Percentiles rank a stretch among this genome's conserved stretches.
These are phyloP conservation scores for Ophiostoma quercus DNA, from an alignment of 2,329 filamentous ascomycete species.

Conservation along the genomic window DNA sequence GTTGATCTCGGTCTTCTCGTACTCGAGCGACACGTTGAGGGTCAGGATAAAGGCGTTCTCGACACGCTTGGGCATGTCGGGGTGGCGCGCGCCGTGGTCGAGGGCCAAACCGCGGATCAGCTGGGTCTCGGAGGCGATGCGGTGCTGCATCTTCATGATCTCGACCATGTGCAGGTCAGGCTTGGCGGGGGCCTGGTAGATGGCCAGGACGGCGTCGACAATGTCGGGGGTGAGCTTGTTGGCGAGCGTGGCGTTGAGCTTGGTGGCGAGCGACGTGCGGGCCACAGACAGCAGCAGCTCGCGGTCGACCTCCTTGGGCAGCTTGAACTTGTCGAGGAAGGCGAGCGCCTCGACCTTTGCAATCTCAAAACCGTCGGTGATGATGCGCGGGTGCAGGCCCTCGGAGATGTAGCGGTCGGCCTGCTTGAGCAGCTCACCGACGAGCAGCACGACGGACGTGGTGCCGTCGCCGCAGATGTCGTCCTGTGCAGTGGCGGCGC, in stretches of 20 bases:
- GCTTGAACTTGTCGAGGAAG: constrained; percentile 94
- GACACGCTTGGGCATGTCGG: constrained; percentile 94
- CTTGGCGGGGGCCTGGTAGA: constrained; percentile 83
- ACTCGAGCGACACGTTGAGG: constrained; percentile 93
- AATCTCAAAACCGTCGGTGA: constrained; percentile 96
- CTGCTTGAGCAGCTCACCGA: constrained; percentile 96
- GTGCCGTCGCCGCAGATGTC: constrained; percentile 98
- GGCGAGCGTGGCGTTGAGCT: constrained; percentile 83
- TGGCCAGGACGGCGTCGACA: constrained; percentile 91
- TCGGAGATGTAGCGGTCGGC: constrained; percentile 93
- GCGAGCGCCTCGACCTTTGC: constrained; percentile 90
- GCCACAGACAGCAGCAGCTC: constrained; percentile 92
- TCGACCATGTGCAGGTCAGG: constrained; percentile 98
- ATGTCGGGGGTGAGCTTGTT: constrained; percentile 90
- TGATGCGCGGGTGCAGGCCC: constrained; percentile 91
- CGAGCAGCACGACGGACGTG: constrained; percentile 89
- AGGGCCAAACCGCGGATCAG: constrained; percentile 88
- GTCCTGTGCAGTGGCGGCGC: constrained; percentile 92
- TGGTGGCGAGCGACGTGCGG: constrained; percentile 89
- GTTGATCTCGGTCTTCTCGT: constrained; percentile 99
- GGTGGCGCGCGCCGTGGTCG: constrained; percentile 92
- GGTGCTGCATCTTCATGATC: constrained; percentile 99
- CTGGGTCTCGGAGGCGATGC: constrained; percentile 90
- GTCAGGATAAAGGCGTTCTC: constrained; percentile 95
- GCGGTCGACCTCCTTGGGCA: constrained; percentile 79